Base-by-base conservation (phyloP, 306 rosid species). In the Vicia faba region DNA sequence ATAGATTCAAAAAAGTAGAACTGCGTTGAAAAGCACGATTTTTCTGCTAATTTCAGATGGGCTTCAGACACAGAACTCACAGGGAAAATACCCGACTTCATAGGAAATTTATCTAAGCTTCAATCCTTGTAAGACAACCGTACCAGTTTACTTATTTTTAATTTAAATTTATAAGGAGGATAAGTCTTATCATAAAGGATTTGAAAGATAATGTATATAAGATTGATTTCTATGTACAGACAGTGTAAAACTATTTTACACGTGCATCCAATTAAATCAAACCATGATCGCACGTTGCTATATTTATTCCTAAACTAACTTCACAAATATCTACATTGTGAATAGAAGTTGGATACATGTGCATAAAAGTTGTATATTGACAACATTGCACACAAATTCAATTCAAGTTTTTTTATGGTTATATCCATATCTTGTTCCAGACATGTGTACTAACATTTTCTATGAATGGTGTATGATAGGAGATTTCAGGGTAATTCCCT, bases 401-500 rank as follows among this genome's bases (percentile, higher is more conserved):
- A 6, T 33, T 33, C 36, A 5, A 31, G 7, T 59, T 38, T 16
- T 16, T 1, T 16, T 16, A 11, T 39, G 5, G 10, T 40, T 65
- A 23, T 14, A 64, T 28, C 8, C 33, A 11, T 55, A 13, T 45
- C 55, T 19, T 26, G 8, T 55, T 57, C 15, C 5, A 35, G 3
- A 68, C 35, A 25, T 53, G 0, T 61, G 29, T 44, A 58, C 58
- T 79, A 55, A 68, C 68, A 29, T 7, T 10, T 60, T 64, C 60
- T 53, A 1, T 43, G 69, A 20, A 59, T 61, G 63, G 8, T 76
- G 49, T 40, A 39, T 74, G 40, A 19, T 28, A 92, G 98, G 95
- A 85, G 87, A 78, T 61, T 92, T 76, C 84, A 92, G 70, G 98
- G 98, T 11, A 92, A 92, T 83, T 81, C 90, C 63, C 89, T 92